phyloP scores from a whole-genome alignment of 306 rosid genomes.

The Ziziphus jujuba region DNA sequence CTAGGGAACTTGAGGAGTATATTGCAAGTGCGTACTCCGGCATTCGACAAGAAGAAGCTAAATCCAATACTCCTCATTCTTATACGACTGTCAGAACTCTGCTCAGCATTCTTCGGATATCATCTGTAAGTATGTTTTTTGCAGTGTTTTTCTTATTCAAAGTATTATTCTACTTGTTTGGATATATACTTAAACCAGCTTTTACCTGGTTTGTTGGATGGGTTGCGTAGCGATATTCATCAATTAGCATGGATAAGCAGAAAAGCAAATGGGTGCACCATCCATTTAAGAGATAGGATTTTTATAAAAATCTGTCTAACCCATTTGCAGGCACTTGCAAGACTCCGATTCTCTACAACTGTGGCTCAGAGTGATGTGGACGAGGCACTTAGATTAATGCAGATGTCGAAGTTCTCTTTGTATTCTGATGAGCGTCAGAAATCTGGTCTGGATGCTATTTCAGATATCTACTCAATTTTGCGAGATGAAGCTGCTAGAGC shows the following conservation, averaged over 20 bases:
- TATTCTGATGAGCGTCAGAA: constrained; percentile 92
- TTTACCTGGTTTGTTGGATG: not conserved
- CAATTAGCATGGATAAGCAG: not conserved
- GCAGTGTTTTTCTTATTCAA: not conserved
- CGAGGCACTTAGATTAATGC: constrained; percentile 95
- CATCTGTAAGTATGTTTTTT: constrained; percentile 61
- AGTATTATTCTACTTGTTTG: not conserved
- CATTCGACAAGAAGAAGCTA: constrained; percentile 96
- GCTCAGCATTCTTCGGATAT: constrained; percentile 95
- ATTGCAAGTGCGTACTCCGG: constrained; percentile 87
- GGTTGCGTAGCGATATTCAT: not conserved
- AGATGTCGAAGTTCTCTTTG: constrained; percentile 95
- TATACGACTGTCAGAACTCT: constrained; percentile 94
- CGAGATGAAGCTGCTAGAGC: constrained; percentile 90
- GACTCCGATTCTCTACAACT: constrained; percentile 82
- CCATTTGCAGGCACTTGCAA: constrained; percentile 74
- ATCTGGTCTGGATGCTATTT: constrained; percentile 93
- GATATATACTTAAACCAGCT: not conserved
- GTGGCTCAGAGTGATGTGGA: constrained; percentile 99
- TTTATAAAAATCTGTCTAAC: constrained; percentile 12
- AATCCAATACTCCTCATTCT: constrained; percentile 83
- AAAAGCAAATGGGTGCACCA: not conserved
- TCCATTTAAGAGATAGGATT: not conserved
- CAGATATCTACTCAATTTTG: constrained; percentile 90
- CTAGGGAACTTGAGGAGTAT: constrained; percentile 87